Percentiles rank a stretch among this genome's conserved stretches.
These are phyloP conservation scores for Plasmodium reichenowi DNA, from an alignment of 169 alveolate genomes.

Conservation along the genomic window DNA sequence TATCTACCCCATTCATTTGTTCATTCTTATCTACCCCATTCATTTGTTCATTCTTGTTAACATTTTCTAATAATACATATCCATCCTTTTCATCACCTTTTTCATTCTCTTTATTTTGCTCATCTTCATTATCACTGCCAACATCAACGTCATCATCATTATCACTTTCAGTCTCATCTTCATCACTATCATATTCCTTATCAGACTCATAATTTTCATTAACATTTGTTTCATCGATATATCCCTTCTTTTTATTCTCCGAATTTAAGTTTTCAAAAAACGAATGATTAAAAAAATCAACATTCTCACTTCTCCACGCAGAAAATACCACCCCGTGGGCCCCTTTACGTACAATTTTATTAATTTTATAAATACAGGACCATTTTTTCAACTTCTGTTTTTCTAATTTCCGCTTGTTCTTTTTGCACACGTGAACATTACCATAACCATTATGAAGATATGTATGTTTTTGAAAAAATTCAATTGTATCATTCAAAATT, in stretches of 20 bases:
- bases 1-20: background rate
- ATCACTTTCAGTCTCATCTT: slow-evolving; percentile 7
- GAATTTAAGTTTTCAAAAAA: background rate
- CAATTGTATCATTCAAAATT: slow-evolving; percentile 31
- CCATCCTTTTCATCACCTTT: background rate
- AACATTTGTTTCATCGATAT: background rate
- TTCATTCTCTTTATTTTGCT: slow-evolving; percentile 3
- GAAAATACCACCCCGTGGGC: slow-evolving; percentile 68
- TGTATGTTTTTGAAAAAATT: slow-evolving; percentile 28
- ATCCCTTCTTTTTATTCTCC: background rate
- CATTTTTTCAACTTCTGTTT: slow-evolving; percentile 33
- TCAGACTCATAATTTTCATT: background rate
- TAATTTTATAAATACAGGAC: slow-evolving; percentile 62
- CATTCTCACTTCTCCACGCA: slow-evolving; percentile 40
- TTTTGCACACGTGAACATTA: slow-evolving; percentile 15
- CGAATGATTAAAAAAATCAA: background rate
- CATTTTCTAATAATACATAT: slow-evolving; percentile 7
- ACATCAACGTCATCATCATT: slow-evolving; percentile 1
- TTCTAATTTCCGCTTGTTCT: slow-evolving; percentile 14
- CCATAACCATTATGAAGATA: slow-evolving; percentile 71
- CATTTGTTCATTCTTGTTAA: background rate
- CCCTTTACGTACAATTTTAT: slow-evolving; percentile 54
- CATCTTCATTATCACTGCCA: slow-evolving; percentile 8
- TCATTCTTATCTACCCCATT: background rate
- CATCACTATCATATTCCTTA: background rate